These are phyloP conservation scores for Adansonia madagascariensis DNA, from an alignment of 441 rosid genomes.

Conservation along the genomic window DNA sequence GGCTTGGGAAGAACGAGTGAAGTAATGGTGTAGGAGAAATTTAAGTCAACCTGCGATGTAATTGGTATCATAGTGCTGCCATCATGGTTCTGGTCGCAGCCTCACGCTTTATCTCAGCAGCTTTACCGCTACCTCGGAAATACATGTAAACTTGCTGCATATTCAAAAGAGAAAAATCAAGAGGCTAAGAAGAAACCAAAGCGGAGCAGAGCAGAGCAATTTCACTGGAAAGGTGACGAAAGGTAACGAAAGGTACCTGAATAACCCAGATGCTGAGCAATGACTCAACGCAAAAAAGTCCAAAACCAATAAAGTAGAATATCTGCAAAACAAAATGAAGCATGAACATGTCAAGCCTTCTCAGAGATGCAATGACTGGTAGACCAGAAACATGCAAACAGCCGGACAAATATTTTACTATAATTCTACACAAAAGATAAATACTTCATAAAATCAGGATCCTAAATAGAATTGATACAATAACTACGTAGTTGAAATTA, in stretches of 20 bases:
- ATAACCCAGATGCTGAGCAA: constrained; percentile 95
- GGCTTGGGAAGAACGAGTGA: background rate
- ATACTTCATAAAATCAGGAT: constrained; percentile 4
- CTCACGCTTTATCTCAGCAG: constrained; percentile 83
- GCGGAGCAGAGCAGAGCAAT: background rate
- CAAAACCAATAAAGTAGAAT: constrained; percentile 88
- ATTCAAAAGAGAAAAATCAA: constrained; percentile 20
- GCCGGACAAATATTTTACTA: background rate
- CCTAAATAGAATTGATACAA: background rate
- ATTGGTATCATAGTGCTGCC: constrained; percentile 59
- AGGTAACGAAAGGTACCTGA: constrained; percentile 55
- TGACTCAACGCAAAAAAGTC: constrained; percentile 73
- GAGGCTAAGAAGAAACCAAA: background rate
- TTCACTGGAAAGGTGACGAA: background rate
- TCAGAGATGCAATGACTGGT: background rate
- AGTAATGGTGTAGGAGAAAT: background rate
- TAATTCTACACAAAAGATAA: background rate
- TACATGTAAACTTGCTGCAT: constrained; percentile 97
- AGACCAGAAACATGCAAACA: background rate
- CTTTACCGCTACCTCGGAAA: constrained; percentile 95
- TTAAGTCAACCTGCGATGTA: constrained; percentile 10
- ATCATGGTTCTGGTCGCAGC: constrained; percentile 68
- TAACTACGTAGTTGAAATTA: background rate
- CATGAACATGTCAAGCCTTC: constrained; percentile 17
- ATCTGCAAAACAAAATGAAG: constrained; percentile 50